phyloP scores from a whole-genome alignment of 306 rosid species.

The Trifolium fragiferum region DNA sequence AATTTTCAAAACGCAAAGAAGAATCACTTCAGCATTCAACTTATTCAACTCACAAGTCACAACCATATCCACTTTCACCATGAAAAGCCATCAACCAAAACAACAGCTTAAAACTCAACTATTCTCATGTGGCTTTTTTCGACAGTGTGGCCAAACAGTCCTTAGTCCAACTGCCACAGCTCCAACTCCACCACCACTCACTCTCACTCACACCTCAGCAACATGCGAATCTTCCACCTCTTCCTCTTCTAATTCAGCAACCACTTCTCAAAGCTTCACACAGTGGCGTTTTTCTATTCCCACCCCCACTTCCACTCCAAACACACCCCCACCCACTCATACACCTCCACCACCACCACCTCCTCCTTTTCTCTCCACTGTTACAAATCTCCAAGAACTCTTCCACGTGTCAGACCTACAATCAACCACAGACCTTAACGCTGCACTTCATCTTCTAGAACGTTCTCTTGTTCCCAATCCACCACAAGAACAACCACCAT shows the following conservation, averaged over 20 bases:
- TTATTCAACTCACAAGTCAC: too few species aligned
- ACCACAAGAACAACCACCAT: slow-evolving; percentile 68
- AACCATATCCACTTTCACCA: slow-evolving; percentile 32
- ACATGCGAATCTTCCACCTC: slow-evolving; percentile 69
- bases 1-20: neutral
- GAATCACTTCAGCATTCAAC: neutral
- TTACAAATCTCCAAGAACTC: slow-evolving; percentile 64
- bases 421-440: slow-evolving; percentile 57
- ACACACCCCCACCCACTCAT: slow-evolving; percentile 18
- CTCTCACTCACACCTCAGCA: slow-evolving; percentile 44
- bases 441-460: slow-evolving; percentile 78
- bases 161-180: slow-evolving; percentile 75
- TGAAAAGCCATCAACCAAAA: slow-evolving; percentile 82
- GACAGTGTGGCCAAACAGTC: slow-evolving; percentile 86
- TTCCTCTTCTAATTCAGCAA: slow-evolving; percentile 63
- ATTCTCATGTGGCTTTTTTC: slow-evolving; percentile 89
- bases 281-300: slow-evolving; percentile 87
- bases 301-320: slow-evolving; percentile 40
- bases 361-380: slow-evolving; percentile 11
- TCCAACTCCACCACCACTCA: slow-evolving; percentile 54
- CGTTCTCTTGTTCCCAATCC: slow-evolving; percentile 83
- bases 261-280: slow-evolving; percentile 94
- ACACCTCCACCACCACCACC: neutral
- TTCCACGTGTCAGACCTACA: slow-evolving; percentile 80
- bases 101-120: slow-evolving; percentile 76